Base-by-base conservation (phyloP, 1,284 basidiomycete species). In the Gomphus bonarii region DNA sequence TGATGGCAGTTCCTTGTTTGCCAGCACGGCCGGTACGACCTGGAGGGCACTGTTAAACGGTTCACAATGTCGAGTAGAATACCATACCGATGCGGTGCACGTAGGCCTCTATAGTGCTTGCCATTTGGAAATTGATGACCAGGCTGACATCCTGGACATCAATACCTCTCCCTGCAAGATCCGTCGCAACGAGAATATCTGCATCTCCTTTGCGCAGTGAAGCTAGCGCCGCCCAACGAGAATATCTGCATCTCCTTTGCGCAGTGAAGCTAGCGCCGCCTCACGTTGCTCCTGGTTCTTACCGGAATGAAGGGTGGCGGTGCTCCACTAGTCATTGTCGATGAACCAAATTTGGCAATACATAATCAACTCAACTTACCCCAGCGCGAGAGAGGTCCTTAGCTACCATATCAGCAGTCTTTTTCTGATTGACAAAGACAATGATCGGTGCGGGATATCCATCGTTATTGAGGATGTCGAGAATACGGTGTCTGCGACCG, bases 381-480 rank as follows among this genome's bases (percentile, higher is more conserved):
- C 91, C 91, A 40, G 85, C 87, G 57, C 91, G 86, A 54, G 85
- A 82, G 8, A 99, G 75, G 66, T 97, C 94, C 69, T 91, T 91
- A 42, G 91, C 88, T 22, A 99, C 89, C 82, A 91, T 88, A 67
- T 99, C 95, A 48, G 95, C 95, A 6, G 91, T 95, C 77, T 95
- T 95, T 78, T 98, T 99, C 72, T 98, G 95, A 72, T 98, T 99
- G 75, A 97, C 94, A 72, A 99, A 99, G 12, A 95, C 90, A 63
- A 99, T 99, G 66, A 99, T 98, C 1, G 97, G 97, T 28, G 95
- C 84, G 28, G 83, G 72, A 70, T 87, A 91, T 56, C 80, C 76
- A 42, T 83, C 85, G 60, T 81, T 86, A 72, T 93, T 91, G 68
- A 99, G 84, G 64, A 98, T 91, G 64, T 97, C 91, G 65, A 95